phyloP scores from a whole-genome alignment of 177 flowering plant genomes.

The Tripterygium wilfordii region DNA sequence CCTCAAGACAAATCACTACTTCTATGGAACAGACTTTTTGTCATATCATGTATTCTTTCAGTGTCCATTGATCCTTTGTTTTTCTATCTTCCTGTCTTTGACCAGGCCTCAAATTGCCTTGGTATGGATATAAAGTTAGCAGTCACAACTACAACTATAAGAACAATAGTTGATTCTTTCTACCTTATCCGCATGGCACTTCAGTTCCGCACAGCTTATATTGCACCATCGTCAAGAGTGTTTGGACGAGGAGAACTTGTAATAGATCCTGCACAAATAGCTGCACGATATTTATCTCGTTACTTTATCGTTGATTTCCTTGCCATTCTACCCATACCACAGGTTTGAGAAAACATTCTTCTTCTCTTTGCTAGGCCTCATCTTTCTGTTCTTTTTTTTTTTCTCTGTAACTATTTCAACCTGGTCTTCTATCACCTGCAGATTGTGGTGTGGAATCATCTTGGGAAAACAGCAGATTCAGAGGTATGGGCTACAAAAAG shows the following conservation, averaged over 20 bases:
- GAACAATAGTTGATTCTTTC: slow-evolving; percentile 43
- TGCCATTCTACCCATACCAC: slow-evolving; percentile 63
- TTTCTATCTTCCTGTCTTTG: slow-evolving; percentile 52
- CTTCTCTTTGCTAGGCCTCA: too few species aligned
- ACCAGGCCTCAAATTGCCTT: slow-evolving; percentile 29
- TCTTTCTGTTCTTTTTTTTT: not conserved
- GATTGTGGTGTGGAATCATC: slow-evolving; percentile 47
- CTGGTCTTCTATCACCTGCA: slow-evolving; percentile 8
- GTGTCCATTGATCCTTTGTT: slow-evolving; percentile 66
- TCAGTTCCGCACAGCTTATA: slow-evolving; percentile 62
- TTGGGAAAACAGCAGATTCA: slow-evolving; percentile 20
- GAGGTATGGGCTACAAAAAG: slow-evolving; percentile 49
- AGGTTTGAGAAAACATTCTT: slow-evolving; percentile 28
- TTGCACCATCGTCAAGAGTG: slow-evolving; percentile 72
- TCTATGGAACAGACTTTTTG: slow-evolving; percentile 54
- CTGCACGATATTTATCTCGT: slow-evolving; percentile 39
- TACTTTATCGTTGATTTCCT: slow-evolving; percentile 51
- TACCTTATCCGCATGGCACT: slow-evolving; percentile 47
- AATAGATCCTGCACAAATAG: slow-evolving; percentile 51
- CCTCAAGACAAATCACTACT: slow-evolving; percentile 60
- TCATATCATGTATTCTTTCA: slow-evolving; percentile 43
- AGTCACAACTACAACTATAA: slow-evolving; percentile 26
- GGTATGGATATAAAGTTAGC: slow-evolving; percentile 46
- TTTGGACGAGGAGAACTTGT: slow-evolving; percentile 76
- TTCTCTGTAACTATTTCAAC: not conserved